Evolutionary conservation across 805 yeast genomes (phyloP).

Genomic region (Candida broadrunensis): DNA sequence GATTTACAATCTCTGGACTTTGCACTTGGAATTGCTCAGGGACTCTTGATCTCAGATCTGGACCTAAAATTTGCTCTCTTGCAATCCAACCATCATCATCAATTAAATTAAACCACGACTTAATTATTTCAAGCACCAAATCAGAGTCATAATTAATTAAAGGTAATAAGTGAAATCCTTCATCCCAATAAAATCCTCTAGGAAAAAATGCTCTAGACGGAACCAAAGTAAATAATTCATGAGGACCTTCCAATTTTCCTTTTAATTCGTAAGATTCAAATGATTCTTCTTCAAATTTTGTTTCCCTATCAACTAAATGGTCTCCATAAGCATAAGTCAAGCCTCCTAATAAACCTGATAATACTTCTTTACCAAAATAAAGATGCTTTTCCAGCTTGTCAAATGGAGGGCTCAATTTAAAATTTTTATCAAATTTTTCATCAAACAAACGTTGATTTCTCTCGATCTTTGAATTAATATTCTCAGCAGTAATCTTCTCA

Average conservation of each 20-base stretch:
- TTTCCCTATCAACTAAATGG: constrained; percentile 72
- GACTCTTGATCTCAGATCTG: constrained; percentile 84
- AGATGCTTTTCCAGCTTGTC: constrained; percentile 35
- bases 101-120: constrained; percentile 83
- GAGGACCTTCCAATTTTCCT: constrained; percentile 73
- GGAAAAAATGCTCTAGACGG: constrained; percentile 96
- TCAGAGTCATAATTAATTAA: constrained; percentile 80
- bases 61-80: constrained; percentile 90
- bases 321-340: constrained; percentile 85
- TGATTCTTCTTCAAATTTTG: constrained; percentile 66
- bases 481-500: constrained; percentile 36
- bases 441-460: constrained; percentile 40
- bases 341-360: constrained; percentile 87
- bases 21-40: constrained; percentile 83
- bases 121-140: constrained; percentile 70
- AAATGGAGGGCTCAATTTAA: constrained; percentile 56
- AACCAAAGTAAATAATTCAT: constrained; percentile 72
- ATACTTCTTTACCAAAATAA: constrained; percentile 69
- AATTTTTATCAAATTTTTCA: constrained; percentile 48
- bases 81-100: constrained; percentile 97
- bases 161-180: constrained; percentile 90
- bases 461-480: constrained; percentile 33
- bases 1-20: constrained; percentile 88
- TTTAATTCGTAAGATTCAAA: constrained; percentile 51
- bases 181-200: constrained; percentile 98